Evolutionary conservation across 345 rosid species (phyloP), one percentile per base, ranked within the genome.

Genomic region (Trapa bicornis): DNA sequence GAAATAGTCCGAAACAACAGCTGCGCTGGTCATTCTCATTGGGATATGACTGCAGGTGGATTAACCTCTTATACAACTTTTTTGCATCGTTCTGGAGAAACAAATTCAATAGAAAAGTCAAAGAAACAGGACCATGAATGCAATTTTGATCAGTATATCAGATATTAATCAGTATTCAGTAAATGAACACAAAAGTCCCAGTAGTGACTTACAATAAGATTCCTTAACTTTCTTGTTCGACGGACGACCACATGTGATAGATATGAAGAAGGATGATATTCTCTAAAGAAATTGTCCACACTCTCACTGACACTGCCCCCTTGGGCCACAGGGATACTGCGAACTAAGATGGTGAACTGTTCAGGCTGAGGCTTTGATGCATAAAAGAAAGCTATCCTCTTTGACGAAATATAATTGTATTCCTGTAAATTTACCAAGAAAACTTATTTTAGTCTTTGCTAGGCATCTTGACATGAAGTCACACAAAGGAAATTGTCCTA

Each of bases 291-390:
- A n/a, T 73, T 81, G 67, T 90, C 91, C 54, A 93, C 92, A 76
- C 82, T 83, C 33, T 90, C 91, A 75, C 92, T 77, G 72, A 93
- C 84, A 73, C 77, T 88, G 77, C 79, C 76, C 67, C 92, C 94
- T 72, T 67, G 77, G 61, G 90, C 70, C 75, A 84, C 80, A 10
- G 97, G 98, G 66, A 93, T 76, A 72, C 86, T 72, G 8, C 89
- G 92, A 64, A 90, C 96, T 76, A 93, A 78, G 75, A 90, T 75
- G 70, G 97, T 93, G 81, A 88, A 93, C 75, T 93, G 98, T 36
- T 88, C 87, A 14, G 97, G 92, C 80, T 88, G 94, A 82, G 97
- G 92, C 80, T 82, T 85, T 45, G 97, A 83, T 68, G 81, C 84
- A 82, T 76, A 70, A 76, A 90, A 93, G 79, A 82, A 88, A 66